phyloP scores from a whole-genome alignment of 1,284 basidiomycete genomes.

The Ustilago sp. region DNA sequence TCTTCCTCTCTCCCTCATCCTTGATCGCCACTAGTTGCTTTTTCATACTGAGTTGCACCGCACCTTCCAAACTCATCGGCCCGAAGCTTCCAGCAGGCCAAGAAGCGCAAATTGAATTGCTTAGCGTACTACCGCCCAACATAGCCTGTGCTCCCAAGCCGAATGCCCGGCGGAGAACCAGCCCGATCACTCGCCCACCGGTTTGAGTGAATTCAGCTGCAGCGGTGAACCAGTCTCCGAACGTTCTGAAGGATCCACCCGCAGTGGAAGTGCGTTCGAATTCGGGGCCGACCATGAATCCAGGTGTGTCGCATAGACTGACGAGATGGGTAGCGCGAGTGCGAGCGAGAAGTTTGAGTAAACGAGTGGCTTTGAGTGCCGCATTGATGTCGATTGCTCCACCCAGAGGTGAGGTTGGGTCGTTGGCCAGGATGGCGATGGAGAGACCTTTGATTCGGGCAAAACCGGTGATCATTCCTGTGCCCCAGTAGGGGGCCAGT shows the following conservation, averaged over 20 bases:
- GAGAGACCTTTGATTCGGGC: slow-evolving; percentile 35
- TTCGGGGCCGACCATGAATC: slow-evolving; percentile 55
- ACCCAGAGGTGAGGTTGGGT: slow-evolving; percentile 42
- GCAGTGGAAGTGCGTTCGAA: slow-evolving; percentile 31
- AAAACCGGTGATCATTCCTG: slow-evolving; percentile 49
- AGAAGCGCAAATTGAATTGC: slow-evolving; percentile 38
- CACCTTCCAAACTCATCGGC: slow-evolving; percentile 54
- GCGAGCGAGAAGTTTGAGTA: slow-evolving; percentile 45
- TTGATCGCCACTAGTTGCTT: slow-evolving; percentile 47
- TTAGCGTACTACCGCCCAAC: slow-evolving; percentile 46
- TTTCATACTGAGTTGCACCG: slow-evolving; percentile 46
- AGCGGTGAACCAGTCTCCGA: slow-evolving; percentile 55
- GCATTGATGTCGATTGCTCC: slow-evolving; percentile 54
- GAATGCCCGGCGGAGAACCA: slow-evolving; percentile 48
- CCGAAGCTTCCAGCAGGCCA: slow-evolving; percentile 51
- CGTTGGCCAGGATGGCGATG: slow-evolving; percentile 49
- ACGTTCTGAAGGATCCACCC: slow-evolving; percentile 44
- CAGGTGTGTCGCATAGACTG: slow-evolving; percentile 55
- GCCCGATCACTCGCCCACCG: slow-evolving; percentile 40
- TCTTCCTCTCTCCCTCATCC: slow-evolving; percentile 28
- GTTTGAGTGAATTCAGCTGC: slow-evolving; percentile 28
- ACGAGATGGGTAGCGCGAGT: slow-evolving; percentile 42
- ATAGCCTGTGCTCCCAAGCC: slow-evolving; percentile 56
- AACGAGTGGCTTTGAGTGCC: slow-evolving; percentile 49
- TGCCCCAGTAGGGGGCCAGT: slow-evolving; percentile 41